These are phyloP conservation scores for Coffea eugenioides DNA, from an alignment of 257 asterid genomes.

Conservation along the genomic window DNA sequence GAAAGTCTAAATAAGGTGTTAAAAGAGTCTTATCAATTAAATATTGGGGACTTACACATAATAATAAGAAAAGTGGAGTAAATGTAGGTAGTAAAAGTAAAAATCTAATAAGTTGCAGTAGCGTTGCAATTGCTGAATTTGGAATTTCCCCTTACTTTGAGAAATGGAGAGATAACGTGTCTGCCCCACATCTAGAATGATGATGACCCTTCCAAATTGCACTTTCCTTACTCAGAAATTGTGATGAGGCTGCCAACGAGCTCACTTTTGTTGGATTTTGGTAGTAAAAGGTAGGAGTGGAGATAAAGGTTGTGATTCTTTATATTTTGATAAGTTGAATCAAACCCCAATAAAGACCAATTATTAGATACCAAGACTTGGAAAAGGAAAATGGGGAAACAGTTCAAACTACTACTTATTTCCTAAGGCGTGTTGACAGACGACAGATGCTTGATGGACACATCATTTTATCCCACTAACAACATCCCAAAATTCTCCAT, in stretches of 20 bases:
- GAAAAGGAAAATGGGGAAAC: slow-evolving; percentile 4
- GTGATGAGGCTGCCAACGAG: not conserved
- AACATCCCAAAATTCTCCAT: not conserved
- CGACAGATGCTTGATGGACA: slow-evolving; percentile 2
- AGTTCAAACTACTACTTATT: not conserved
- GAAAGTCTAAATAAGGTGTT: not conserved
- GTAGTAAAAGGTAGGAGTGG: slow-evolving; percentile 4
- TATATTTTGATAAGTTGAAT: slow-evolving; percentile 1
- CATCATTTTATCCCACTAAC: slow-evolving; percentile 16
- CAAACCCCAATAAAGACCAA: not conserved
- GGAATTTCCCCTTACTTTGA: not conserved
- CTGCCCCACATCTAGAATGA: not conserved
- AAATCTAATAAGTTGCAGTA: not conserved
- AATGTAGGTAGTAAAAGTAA: no score
- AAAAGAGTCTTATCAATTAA: not conserved
- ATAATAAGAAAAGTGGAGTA: no score
- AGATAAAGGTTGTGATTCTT: not conserved
- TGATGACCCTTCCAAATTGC: slow-evolving; percentile 14
- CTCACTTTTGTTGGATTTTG: slow-evolving; percentile 9
- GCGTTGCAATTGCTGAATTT: not conserved
- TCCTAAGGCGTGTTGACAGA: slow-evolving; percentile 1
- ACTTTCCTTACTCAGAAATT: not conserved
- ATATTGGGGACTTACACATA: not conserved
- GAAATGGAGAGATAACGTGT: not conserved
- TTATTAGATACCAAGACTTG: not conserved